Base-by-base conservation (phyloP, 2,329 filamentous ascomycete genomes). In the Madurella fahalii region DNA sequence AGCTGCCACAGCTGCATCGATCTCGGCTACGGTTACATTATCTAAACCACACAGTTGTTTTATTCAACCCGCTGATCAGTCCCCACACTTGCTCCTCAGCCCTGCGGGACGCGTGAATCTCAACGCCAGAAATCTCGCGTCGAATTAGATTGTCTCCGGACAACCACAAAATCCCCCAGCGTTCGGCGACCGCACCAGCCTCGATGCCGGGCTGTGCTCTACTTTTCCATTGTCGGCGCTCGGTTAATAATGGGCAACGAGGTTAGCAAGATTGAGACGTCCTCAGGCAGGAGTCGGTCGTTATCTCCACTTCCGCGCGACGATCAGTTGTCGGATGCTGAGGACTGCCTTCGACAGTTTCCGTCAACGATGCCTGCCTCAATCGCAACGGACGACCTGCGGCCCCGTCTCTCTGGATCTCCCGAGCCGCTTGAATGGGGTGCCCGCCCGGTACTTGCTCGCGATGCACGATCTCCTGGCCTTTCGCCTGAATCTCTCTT, bases 271-370 rank as follows among this genome's bases (percentile, higher is more conserved):
- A 49, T 42, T 1, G 56, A 55, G 25, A n/a, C 15, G 30, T 25
- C 42, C 9, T 31, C 30, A 9, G 52, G 46, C 12, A 56, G 55
- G 17, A 43, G 47, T 12, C 58, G 58, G 4, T 60, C 58, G 1
- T 40, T 56, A 9, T 58, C 58, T 5, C 55, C 55, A 17, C 58
- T 60, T 13, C 58, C 58, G 1, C 55, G 58, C 47, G 52, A 48
- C n/a, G 50, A 53, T 4, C 30, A 47, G 18, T 20, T 32, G 3
- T 40, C 32, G 11, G 53, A 53, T 30, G 50, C 15, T 30, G 20
- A 2, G 3, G 47, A 47, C 31, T 31, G 46, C 40, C 9, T 30
- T 2, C 39, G 32, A 15, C 18, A n/a, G 2, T 18, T 44, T 1
- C 52, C 56, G 16, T 55, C 52, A 13, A 55, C 56, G 15, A 55